Percentiles rank a stretch among this genome's conserved stretches.
Conservation (phyloP, 2,329 filamentous ascomycete species). For the Fusarium sarcochroum region DNA sequence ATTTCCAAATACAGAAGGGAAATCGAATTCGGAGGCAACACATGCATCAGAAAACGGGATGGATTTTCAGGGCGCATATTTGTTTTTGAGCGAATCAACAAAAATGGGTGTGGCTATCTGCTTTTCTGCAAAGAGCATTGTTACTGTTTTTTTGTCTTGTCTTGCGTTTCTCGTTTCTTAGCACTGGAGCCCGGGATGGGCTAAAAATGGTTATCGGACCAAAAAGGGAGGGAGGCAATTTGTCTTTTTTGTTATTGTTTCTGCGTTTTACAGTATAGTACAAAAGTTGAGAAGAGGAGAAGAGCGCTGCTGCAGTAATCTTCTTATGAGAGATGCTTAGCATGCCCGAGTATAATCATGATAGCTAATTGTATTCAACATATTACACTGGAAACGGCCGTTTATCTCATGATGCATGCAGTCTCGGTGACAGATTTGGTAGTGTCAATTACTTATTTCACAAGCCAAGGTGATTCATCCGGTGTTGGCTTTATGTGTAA, state of each 20-base stretch:
- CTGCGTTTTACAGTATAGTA: constrained; percentile 2
- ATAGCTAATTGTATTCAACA: constrained; percentile 35
- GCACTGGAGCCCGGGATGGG: constrained; percentile 30
- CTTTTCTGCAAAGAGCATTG: constrained; percentile 15
- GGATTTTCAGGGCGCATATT: constrained; percentile 39
- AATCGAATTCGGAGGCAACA: constrained; percentile 21
- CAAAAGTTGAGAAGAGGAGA: constrained; percentile 23
- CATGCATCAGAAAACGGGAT: constrained; percentile 33
- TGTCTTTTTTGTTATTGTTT: constrained; percentile 20
- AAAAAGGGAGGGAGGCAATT: constrained; percentile 31
- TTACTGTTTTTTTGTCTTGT: constrained; percentile 9
- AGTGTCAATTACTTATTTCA: not conserved
- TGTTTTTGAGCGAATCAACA: constrained; percentile 25
- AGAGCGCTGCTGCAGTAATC: not conserved
- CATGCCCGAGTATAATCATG: constrained; percentile 13
- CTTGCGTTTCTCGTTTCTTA: constrained; percentile 1
- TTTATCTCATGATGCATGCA: not conserved
- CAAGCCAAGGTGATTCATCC: not conserved
- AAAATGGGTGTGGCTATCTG: constrained; percentile 42
- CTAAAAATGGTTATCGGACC: constrained; percentile 20
- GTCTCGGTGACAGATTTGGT: not conserved
- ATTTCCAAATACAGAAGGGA: constrained; percentile 24
- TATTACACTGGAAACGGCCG: constrained; percentile 12
- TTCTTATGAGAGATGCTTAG: not conserved
- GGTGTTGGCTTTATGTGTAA: not conserved